A percentile compares a stretch with the other conserved stretches of the same genome.
Evolutionary conservation across 805 yeast genomes (phyloP).

Genomic region (Candida qinlingensis): DNA sequence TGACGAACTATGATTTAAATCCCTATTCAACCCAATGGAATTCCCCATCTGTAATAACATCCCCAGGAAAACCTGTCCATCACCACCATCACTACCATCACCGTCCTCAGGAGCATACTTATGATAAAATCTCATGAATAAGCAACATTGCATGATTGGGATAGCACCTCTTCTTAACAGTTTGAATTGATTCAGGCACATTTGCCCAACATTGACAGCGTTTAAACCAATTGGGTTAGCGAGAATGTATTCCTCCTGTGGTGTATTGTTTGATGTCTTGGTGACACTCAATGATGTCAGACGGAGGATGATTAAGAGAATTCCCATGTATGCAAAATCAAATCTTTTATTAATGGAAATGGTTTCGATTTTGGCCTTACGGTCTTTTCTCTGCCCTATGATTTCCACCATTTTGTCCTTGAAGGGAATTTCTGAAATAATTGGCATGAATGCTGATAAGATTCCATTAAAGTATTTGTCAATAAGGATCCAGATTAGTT

Average conservation of each 20-base stretch:
- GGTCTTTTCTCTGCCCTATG: slow-evolving; percentile 11
- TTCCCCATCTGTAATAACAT: slow-evolving; percentile 50
- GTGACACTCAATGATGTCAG: slow-evolving; percentile 18
- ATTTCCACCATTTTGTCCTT: slow-evolving; percentile 13
- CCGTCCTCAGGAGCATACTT: slow-evolving; percentile 56
- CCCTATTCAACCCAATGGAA: slow-evolving; percentile 54
- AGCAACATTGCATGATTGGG: slow-evolving; percentile 48
- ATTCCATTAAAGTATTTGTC: slow-evolving; percentile 18
- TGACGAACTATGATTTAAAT: slow-evolving; percentile 36
- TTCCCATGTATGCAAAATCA: slow-evolving; percentile 24
- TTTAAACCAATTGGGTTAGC: slow-evolving; percentile 41
- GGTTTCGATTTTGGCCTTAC: slow-evolving; percentile 4
- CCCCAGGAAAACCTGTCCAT: slow-evolving; percentile 48
- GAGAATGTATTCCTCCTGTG: slow-evolving; percentile 32
- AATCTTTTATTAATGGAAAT: slow-evolving; percentile 17
- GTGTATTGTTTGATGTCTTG: slow-evolving; percentile 16
- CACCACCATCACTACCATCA: slow-evolving; percentile 54
- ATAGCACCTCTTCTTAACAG: slow-evolving; percentile 43
- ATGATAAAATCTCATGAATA: slow-evolving; percentile 47
- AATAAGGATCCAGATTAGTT: slow-evolving; percentile 19
- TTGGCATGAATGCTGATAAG: slow-evolving; percentile 20
- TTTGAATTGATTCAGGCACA: slow-evolving; percentile 52
- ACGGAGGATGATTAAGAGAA: slow-evolving; percentile 19
- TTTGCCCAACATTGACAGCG: slow-evolving; percentile 43
- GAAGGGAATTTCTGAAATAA: slow-evolving; percentile 21